phyloP scores from a whole-genome alignment of 2,329 filamentous ascomycete genomes.

The Aspergillus sojae region DNA sequence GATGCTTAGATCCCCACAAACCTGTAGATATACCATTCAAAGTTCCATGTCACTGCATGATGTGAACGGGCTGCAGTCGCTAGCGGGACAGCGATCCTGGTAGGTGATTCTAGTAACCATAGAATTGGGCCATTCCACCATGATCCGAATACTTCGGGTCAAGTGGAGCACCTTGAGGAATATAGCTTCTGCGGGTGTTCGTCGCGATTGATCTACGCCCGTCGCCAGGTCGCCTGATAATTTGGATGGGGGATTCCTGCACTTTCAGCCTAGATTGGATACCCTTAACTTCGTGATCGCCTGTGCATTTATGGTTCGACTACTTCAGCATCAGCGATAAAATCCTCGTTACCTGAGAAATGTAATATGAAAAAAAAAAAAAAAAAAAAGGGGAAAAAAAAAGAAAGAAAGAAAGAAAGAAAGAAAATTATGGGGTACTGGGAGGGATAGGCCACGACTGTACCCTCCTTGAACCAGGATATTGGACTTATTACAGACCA shows the following conservation, averaged over 20 bases:
- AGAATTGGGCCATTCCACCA: not conserved
- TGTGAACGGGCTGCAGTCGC: not conserved
- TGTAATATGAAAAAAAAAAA: not conserved
- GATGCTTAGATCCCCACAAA: not conserved
- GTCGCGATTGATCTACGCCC: not conserved
- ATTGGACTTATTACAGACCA: not conserved
- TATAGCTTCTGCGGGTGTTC: not conserved
- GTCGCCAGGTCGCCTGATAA: not conserved
- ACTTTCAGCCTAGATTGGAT: not conserved
- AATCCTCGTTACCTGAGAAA: not conserved
- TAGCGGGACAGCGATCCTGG: not conserved
- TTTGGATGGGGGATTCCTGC: not conserved
- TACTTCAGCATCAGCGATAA: not conserved
- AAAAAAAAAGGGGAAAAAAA: not conserved
- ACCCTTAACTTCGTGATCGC: slow-evolving; percentile 1
- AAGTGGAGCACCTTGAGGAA: not conserved
- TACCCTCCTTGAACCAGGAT: not conserved
- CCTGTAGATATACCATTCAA: not conserved
- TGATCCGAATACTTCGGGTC: not conserved
- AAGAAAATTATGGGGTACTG: not conserved
- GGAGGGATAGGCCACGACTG: not conserved
- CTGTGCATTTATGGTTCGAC: not conserved
- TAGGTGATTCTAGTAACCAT: not conserved
- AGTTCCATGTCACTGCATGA: not conserved
- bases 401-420: not conserved